phyloP scores from a whole-genome alignment of 768 basidiomycete genomes.

The Mycena indigotica region DNA sequence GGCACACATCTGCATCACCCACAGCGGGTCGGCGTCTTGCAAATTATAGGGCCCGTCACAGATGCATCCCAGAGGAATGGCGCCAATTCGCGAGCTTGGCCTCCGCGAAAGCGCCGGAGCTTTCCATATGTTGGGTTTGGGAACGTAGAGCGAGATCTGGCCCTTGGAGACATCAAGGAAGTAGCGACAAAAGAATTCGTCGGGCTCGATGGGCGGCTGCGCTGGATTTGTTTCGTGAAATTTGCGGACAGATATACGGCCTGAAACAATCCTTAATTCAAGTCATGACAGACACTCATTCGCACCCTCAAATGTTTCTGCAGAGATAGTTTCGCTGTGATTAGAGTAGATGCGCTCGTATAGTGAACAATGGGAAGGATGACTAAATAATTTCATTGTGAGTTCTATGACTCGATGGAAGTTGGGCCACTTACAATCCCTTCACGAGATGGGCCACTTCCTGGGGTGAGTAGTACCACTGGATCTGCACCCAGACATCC shows the following conservation, averaged over 20 bases:
- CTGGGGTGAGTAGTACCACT: conserved; percentile 14
- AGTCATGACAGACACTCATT: not conserved
- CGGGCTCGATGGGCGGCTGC: not conserved
- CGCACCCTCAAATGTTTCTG: conserved; percentile 14
- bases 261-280: not conserved
- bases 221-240: not conserved
- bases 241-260: not conserved
- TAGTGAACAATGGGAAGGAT: conserved; percentile 6
- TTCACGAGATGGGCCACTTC: not conserved
- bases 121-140: not conserved
- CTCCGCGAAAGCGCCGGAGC: not conserved
- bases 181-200: not conserved
- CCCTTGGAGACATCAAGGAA: not conserved
- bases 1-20: conserved; percentile 17
- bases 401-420: not conserved
- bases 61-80: conserved; percentile 5
- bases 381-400: not conserved
- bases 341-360: conserved; percentile 17
- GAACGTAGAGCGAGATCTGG: not conserved
- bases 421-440: conserved; percentile 11
- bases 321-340: conserved; percentile 11
- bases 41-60: conserved; percentile 12
- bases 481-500: conserved; percentile 8
- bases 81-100: not conserved
- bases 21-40: not conserved